A percentile compares a stretch with the other conserved stretches of the same genome.
Evolutionary conservation across 2,329 filamentous ascomycete species (phyloP).

Genomic region (Exserohilum rostratum): DNA sequence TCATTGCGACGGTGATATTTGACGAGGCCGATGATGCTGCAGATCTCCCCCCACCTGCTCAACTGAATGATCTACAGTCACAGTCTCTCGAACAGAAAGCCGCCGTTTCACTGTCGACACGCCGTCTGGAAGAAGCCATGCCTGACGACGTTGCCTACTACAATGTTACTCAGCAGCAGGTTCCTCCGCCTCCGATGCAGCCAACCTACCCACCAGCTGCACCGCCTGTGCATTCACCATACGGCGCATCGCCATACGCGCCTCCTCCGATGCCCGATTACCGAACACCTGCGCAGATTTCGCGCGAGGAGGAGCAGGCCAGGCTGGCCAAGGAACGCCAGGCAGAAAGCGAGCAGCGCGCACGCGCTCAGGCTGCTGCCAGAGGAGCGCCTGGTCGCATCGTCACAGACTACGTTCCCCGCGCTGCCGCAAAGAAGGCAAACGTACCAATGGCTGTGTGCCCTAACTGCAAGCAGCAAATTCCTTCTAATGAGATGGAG

Average conservation of each 20-base stretch:
- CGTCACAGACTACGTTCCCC: slow-evolving; percentile 88
- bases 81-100: slow-evolving; percentile 95
- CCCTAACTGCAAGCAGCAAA: slow-evolving; percentile 90
- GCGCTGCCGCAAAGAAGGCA: slow-evolving; percentile 74
- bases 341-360: slow-evolving; percentile 65
- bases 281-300: slow-evolving; percentile 38
- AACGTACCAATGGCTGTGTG: slow-evolving; percentile 75
- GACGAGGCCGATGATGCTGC: slow-evolving; percentile 85
- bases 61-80: slow-evolving; percentile 88
- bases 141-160: slow-evolving; percentile 68
- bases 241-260: slow-evolving; percentile 28
- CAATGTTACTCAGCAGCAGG: slow-evolving; percentile 42
- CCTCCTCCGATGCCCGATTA: slow-evolving; percentile 37
- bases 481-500: slow-evolving; percentile 84
- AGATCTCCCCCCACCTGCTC: slow-evolving; percentile 86
- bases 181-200: slow-evolving; percentile 35
- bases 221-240: slow-evolving; percentile 38
- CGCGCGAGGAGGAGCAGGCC: slow-evolving; percentile 49
- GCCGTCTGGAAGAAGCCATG: slow-evolving; percentile 94
- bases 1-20: slow-evolving; percentile 94
- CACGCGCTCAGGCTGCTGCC: slow-evolving; percentile 79
- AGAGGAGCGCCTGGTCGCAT: slow-evolving; percentile 76
- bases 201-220: slow-evolving; percentile 37
- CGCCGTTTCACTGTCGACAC: slow-evolving; percentile 80
- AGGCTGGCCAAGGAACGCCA: slow-evolving; percentile 47